These are phyloP conservation scores for Eutypella sp. DNA, from an alignment of 2,329 filamentous ascomycete species.

Conservation along the genomic window DNA sequence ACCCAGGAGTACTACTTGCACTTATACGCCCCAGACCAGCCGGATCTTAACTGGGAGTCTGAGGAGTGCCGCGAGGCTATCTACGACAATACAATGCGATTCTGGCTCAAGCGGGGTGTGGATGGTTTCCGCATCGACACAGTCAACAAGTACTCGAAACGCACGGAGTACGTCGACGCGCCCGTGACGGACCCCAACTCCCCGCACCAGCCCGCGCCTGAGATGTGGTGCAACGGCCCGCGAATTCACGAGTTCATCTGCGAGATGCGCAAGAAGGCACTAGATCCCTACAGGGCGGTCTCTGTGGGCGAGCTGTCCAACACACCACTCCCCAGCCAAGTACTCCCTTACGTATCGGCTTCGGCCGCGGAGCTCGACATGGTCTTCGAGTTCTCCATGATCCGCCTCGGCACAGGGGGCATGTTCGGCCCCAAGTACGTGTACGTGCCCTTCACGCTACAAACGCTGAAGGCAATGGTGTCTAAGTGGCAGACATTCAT, in stretches of 20 bases:
- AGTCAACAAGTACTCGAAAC: slow-evolving; percentile 63
- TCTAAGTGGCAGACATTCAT: slow-evolving; percentile 46
- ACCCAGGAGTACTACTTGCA: slow-evolving; percentile 52
- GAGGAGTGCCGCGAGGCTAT: slow-evolving; percentile 60
- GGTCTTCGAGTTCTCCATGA: slow-evolving; percentile 56
- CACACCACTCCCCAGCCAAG: slow-evolving; percentile 46
- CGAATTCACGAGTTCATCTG: slow-evolving; percentile 56
- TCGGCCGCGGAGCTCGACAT: slow-evolving; percentile 52
- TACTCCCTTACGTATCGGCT: slow-evolving; percentile 50
- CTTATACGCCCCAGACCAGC: slow-evolving; percentile 65
- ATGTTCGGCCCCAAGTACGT: slow-evolving; percentile 41
- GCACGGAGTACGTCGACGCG: slow-evolving; percentile 50
- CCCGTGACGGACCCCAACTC: slow-evolving; percentile 35
- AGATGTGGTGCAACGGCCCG: slow-evolving; percentile 57
- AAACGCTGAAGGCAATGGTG: slow-evolving; percentile 38
- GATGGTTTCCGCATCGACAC: slow-evolving; percentile 64
- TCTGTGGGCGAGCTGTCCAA: slow-evolving; percentile 59
- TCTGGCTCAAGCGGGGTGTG: slow-evolving; percentile 67
- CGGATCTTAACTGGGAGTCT: slow-evolving; percentile 75
- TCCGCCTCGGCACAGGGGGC: slow-evolving; percentile 49
- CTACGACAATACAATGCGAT: slow-evolving; percentile 61
- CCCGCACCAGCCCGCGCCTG: slow-evolving; percentile 37
- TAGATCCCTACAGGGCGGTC: slow-evolving; percentile 52
- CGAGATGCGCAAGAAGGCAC: slow-evolving; percentile 51
- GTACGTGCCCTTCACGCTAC: slow-evolving; percentile 43